Base-by-base conservation (phyloP, 139 green algal species). In the Picochlorum sp. region DNA sequence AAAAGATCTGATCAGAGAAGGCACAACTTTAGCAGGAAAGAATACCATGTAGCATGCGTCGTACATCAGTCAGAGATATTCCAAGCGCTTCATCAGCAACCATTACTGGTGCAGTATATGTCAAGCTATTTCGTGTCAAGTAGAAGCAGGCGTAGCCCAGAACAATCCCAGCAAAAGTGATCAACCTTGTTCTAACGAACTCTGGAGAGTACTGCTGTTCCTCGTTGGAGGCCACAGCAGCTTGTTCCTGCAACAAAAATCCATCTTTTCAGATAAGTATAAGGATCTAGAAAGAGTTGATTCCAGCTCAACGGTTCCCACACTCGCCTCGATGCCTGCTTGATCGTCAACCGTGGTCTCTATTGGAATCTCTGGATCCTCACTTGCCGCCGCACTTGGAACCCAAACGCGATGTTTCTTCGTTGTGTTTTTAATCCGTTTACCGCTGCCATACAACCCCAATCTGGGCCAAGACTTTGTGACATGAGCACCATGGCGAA, bases 71-170 rank as follows among this genome's bases (percentile, higher is more conserved):
- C 73, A 95, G 91, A 65, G 88, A 82, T 55, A 97, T 73, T 50
- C 70, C 70, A 9, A 96, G 70, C 5, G 58, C 53, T 12, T 72
- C 35, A 70, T 94, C 83, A 10, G 88, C 80, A 35, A 97, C 81
- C 89, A 97, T 95, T 20, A 85, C 82, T 18, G 89, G 88, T 1
- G 87, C 84, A 2, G 85, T 88, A 73, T 94, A 97, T 25, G 83
- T 94, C n/a, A 97, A 68, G 33, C 64, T 83, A 78, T 94, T 95
- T 45, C 90, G 78, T 0, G 89, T 96, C 16, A 97, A 76, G 79
- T 97, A 97, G 74, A 93, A 96, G 55, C 70, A 87, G 8, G 79
- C 75, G 68, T 93, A 93, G 4, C 85, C 85, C 24, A 88, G 59
- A 18, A 91, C 81, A 54, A 94, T 91, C 39, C 76, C 78, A 1